A percentile compares a stretch with the other conserved stretches of the same genome.
phyloP scores from a whole-genome alignment of 257 asterid species.

The Jacaranda mimosifolia region DNA sequence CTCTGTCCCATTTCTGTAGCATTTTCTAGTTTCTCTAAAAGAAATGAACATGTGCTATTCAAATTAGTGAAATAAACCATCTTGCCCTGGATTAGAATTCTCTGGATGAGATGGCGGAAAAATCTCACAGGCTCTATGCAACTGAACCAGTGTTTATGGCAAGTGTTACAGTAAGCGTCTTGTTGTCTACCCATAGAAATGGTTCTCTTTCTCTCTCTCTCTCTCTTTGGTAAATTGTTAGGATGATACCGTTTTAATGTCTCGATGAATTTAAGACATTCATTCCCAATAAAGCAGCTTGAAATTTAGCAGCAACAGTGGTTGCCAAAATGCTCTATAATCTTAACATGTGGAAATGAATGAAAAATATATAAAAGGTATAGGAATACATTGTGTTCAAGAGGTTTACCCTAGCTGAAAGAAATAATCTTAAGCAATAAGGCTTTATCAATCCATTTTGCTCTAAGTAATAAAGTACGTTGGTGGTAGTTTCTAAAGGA shows the following conservation, averaged over 20 bases:
- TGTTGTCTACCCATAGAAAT: neutral
- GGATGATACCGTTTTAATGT: neutral
- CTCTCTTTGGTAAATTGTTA: neutral
- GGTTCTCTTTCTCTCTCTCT: neutral
- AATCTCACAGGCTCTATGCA: neutral
- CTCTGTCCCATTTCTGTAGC: neutral
- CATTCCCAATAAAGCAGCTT: neutral
- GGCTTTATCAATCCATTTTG: neutral
- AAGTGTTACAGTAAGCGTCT: neutral
- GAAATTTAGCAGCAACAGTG: neutral
- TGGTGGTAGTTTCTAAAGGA: neutral
- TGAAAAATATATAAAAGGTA: neutral
- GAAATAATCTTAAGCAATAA: neutral
- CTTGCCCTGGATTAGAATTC: neutral
- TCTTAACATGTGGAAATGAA: neutral
- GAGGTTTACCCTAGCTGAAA: neutral
- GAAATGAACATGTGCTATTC: neutral
- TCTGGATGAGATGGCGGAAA: neutral
- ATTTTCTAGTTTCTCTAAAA: neutral
- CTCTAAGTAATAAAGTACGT: neutral
- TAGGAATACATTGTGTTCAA: neutral
- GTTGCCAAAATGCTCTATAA: neutral
- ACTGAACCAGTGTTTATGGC: neutral
- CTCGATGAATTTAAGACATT: neutral
- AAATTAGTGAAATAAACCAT: neutral